Evolutionary conservation across 805 yeast species (phyloP).

Genomic region (Saturnispora halmiae): DNA sequence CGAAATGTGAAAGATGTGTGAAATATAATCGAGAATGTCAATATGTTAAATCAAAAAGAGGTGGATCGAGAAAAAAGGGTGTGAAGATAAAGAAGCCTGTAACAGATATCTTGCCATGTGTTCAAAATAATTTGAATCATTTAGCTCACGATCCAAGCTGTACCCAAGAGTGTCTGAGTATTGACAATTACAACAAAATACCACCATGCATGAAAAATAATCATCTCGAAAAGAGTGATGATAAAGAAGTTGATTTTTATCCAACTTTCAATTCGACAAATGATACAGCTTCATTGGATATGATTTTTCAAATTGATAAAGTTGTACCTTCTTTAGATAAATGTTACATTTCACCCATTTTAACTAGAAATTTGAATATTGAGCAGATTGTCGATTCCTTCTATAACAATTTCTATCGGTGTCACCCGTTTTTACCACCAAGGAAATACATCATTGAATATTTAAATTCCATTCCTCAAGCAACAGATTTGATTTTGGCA

Average conservation of each 20-base stretch:
- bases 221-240: neutral
- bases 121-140: constrained; percentile 19
- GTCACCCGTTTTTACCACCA: constrained; percentile 43
- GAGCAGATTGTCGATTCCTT: constrained; percentile 25
- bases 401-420: constrained; percentile 31
- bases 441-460: constrained; percentile 28
- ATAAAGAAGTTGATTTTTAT: constrained; percentile 19
- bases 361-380: constrained; percentile 22
- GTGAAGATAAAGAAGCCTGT: constrained; percentile 16
- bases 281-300: constrained; percentile 20
- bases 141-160: constrained; percentile 18
- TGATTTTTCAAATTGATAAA: constrained; percentile 20
- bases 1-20: constrained; percentile 36
- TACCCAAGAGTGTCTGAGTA: constrained; percentile 22
- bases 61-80: constrained; percentile 46
- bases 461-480: constrained; percentile 28
- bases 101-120: constrained; percentile 25
- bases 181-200: constrained; percentile 20
- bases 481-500: constrained; percentile 35
- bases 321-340: constrained; percentile 15
- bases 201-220: constrained; percentile 25
- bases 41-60: constrained; percentile 44
- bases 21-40: constrained; percentile 31
- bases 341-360: constrained; percentile 25
- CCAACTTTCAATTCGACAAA: constrained; percentile 28